phyloP scores from a whole-genome alignment of 2,329 filamentous ascomycete genomes.

The Fusarium sambucinum region DNA sequence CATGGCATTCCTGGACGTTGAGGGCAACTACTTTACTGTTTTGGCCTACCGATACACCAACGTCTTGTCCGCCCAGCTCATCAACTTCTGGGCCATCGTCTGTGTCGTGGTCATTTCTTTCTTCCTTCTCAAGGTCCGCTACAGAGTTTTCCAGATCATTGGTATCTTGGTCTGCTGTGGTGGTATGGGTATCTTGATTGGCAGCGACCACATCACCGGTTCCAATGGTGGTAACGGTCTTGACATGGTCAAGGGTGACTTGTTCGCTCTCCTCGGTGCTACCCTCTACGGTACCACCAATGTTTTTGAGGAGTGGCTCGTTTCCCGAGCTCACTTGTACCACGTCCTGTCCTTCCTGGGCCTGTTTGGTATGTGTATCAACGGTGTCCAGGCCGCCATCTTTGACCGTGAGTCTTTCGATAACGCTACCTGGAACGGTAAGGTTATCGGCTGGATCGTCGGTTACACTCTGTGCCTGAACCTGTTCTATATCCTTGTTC shows the following conservation, averaged over 20 bases:
- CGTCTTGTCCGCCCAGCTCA: slow-evolving; percentile 90
- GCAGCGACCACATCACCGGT: slow-evolving; percentile 86
- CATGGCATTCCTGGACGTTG: slow-evolving; percentile 90
- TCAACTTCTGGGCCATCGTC: slow-evolving; percentile 99
- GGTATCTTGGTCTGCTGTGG: slow-evolving; percentile 93
- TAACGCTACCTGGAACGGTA: slow-evolving; percentile 71
- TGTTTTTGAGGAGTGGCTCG: slow-evolving; percentile 93
- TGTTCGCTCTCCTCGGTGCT: slow-evolving; percentile 90
- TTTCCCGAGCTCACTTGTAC: slow-evolving; percentile 86
- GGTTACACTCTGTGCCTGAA: slow-evolving; percentile 88
- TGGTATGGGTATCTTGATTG: slow-evolving; percentile 88
- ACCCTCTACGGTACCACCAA: slow-evolving; percentile 93
- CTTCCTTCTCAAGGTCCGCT: slow-evolving; percentile 84
- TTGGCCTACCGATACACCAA: slow-evolving; percentile 94
- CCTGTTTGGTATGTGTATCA: slow-evolving; percentile 89
- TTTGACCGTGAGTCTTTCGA: slow-evolving; percentile 85
- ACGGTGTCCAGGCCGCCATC: slow-evolving; percentile 89
- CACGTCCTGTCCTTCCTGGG: slow-evolving; percentile 94
- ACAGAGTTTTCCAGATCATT: slow-evolving; percentile 84
- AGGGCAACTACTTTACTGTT: slow-evolving; percentile 98
- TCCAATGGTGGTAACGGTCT: slow-evolving; percentile 74
- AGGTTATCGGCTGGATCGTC: slow-evolving; percentile 83
- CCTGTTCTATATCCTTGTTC: slow-evolving; percentile 89
- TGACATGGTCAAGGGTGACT: slow-evolving; percentile 88
- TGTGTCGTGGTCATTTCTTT: slow-evolving; percentile 90